These are phyloP conservation scores for Sporothrix brasiliensis DNA, from an alignment of 2,329 filamentous ascomycete genomes.

Conservation along the genomic window DNA sequence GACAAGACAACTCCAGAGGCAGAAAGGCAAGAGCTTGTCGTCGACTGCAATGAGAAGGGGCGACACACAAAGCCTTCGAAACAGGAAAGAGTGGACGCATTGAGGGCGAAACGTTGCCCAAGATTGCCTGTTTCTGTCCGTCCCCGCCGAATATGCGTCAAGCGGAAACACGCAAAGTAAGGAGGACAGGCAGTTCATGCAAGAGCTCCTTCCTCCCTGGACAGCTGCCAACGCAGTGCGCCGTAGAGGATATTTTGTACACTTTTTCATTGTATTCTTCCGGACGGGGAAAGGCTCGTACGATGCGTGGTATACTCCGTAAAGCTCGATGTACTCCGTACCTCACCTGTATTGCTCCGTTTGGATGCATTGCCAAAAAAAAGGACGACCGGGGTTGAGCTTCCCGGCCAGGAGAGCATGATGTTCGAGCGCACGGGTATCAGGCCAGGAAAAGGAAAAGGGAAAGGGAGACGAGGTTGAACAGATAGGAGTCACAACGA, in stretches of 20 bases:
- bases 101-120: slow-evolving; percentile 13
- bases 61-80: slow-evolving; percentile 17
- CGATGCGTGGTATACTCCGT: not conserved
- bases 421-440: slow-evolving; percentile 26
- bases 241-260: no score
- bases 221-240: not conserved
- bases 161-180: not conserved
- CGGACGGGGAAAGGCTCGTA: not conserved
- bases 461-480: not conserved
- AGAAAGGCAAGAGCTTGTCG: not conserved
- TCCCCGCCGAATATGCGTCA: not conserved
- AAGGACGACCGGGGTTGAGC: slow-evolving; percentile 16
- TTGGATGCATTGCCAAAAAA: slow-evolving; percentile 20
- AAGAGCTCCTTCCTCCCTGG: slow-evolving; percentile 1
- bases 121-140: not conserved
- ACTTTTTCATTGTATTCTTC: not conserved
- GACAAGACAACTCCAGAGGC: not conserved
- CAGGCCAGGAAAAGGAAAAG: slow-evolving; percentile 5
- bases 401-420: slow-evolving; percentile 27
- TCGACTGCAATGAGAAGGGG: not conserved
- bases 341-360: not conserved
- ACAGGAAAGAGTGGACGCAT: slow-evolving; percentile 11
- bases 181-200: not conserved
- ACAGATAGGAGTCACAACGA: not conserved
- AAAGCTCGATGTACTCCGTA: not conserved